Base-by-base conservation (phyloP, 2,329 filamentous ascomycete species). In the Calonectria ilicicola region DNA sequence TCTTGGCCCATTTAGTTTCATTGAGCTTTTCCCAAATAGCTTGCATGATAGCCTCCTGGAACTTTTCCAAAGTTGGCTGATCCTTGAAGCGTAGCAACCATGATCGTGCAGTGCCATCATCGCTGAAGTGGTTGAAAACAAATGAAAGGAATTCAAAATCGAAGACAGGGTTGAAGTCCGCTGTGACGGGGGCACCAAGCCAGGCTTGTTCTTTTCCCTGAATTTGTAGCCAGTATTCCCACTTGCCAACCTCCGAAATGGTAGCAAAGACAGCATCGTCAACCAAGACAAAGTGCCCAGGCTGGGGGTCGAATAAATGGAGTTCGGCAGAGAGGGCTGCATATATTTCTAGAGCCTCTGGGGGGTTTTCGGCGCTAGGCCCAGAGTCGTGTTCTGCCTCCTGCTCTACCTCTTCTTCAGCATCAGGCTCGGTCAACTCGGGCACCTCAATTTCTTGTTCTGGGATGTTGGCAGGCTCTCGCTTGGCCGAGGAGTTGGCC, bases 121-220 rank as follows among this genome's bases (percentile, higher is more conserved):
- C 90, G 17, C 93, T 91, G 82, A 98, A 98, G 82, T 98, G 95
- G 81, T 99, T 99, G 89, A 99, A 99, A 80, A 99, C 98, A 83
- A 98, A 98, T 0, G 96, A 98, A n/a, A 98, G 89, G 80, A 96
- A 98, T 83, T 99, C 97, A 77, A 98, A 98, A 85, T 98, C 98
- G 88, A 98, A 99, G 23, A 99, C 96, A 0, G 97, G 97, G 79
- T 98, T 98, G 84, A 98, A 95, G 78, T 99, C 97, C 8, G 95
- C 93, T 35, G 95, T 88, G 35, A 99, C 91, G 2, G 93, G 90
- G 76, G 98, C 94, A 26, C 95, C 95, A 2, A 99, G 87, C 95
- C 95, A 98, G 67, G 96, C 92, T 80, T 92, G 92, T 40, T 94
- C 91, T 46, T 91, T 88, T 74, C 93, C 93, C 49, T 91, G 90